Conservation (phyloP, 2,329 filamentous ascomycete species). For the Triangularia setosa region DNA sequence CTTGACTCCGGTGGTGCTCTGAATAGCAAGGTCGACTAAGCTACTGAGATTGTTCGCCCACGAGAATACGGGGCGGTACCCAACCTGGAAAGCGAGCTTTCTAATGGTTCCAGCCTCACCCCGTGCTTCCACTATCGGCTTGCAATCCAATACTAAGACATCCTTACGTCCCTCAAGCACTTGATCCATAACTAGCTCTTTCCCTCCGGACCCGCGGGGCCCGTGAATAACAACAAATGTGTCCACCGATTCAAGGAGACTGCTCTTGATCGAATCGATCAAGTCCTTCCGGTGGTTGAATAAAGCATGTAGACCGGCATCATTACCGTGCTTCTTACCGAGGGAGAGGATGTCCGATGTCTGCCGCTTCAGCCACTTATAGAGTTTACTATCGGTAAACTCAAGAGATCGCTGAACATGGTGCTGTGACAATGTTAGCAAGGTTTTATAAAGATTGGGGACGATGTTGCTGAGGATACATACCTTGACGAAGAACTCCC, state of each 20-base stretch:
- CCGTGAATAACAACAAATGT: conserved; percentile 95
- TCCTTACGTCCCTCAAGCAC: conserved; percentile 72
- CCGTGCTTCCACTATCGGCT: conserved; percentile 83
- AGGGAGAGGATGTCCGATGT: conserved; percentile 64
- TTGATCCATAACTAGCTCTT: conserved; percentile 81
- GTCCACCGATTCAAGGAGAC: conserved; percentile 82
- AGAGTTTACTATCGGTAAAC: conserved; percentile 67
- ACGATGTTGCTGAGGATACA: background rate
- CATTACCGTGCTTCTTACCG: conserved; percentile 52
- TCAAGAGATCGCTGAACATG: conserved; percentile 78
- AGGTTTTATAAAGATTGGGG: background rate
- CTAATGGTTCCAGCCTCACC: conserved; percentile 84
- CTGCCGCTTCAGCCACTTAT: conserved; percentile 77
- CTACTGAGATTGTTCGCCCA: conserved; percentile 96
- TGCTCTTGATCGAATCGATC: conserved; percentile 77
- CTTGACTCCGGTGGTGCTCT: conserved; percentile 91
- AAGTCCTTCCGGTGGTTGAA: conserved; percentile 83
- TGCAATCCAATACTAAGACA: conserved; percentile 86
- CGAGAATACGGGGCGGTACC: conserved; percentile 89
- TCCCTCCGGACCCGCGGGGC: conserved; percentile 85
- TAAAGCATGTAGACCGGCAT: conserved; percentile 70
- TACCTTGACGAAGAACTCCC: conserved; percentile 81
- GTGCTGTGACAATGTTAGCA: conserved; percentile 33
- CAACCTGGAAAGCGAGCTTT: conserved; percentile 75
- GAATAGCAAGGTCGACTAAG: conserved; percentile 85